Percentiles rank a stretch among this genome's conserved stretches.
These are phyloP conservation scores for Backusella westeae DNA, from an alignment of 192 early-diverging fungal genomes.

Conservation along the genomic window DNA sequence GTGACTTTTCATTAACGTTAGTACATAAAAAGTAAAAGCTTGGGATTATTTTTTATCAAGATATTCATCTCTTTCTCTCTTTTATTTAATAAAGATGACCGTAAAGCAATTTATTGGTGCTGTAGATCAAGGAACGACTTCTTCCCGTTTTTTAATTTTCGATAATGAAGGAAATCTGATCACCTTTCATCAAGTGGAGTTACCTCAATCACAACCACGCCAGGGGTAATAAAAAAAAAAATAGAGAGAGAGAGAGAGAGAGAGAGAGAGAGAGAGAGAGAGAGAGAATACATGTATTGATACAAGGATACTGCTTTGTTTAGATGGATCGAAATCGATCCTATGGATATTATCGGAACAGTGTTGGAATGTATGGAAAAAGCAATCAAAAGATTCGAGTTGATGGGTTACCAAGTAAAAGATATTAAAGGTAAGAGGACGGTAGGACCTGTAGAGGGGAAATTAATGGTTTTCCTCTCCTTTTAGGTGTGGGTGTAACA, in stretches of 20 bases:
- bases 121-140: conserved; percentile 93
- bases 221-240: conserved; percentile 56
- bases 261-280: neutral
- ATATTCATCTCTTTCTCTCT: neutral
- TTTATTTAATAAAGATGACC: neutral
- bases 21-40: neutral
- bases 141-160: conserved; percentile 90
- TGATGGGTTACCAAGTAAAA: conserved; percentile 53
- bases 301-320: neutral
- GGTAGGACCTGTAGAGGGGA: conserved; percentile 19
- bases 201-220: conserved; percentile 70
- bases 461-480: conserved; percentile 7
- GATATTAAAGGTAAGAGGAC: conserved; percentile 36
- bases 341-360: conserved; percentile 66
- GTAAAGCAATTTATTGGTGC: conserved; percentile 60
- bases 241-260: neutral
- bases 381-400: conserved; percentile 59
- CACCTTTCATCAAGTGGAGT: conserved; percentile 75
- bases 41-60: neutral
- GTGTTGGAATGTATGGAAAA: conserved; percentile 68
- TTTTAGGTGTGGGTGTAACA: conserved; percentile 75
- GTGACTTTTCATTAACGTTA: conserved; percentile 2
- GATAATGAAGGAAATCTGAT: conserved; percentile 69
- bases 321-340: conserved; percentile 90
- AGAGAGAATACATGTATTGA: neutral